Evolutionary conservation across 768 basidiomycete species (phyloP).

Genomic region (Candolleomyces eurysporus): DNA sequence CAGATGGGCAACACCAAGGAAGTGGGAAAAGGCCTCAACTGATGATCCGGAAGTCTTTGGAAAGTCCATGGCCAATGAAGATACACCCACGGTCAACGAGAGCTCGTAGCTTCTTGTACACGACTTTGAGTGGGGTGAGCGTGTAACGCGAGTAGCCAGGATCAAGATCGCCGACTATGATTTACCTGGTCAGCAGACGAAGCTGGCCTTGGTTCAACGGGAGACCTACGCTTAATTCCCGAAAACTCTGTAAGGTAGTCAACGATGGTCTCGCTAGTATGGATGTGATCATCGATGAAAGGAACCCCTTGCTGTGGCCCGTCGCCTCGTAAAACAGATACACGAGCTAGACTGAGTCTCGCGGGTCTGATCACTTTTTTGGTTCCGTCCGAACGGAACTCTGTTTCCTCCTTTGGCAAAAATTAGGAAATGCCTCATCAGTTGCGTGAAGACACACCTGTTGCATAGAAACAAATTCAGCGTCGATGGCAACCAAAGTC

Average conservation of each 20-base stretch:
- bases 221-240: constrained; percentile 80
- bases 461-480: constrained; percentile 97
- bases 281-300: constrained; percentile 98
- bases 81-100: constrained; percentile 94
- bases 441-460: constrained; percentile 48
- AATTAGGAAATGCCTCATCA: not conserved
- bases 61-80: constrained; percentile 95
- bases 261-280: constrained; percentile 92
- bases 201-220: not conserved
- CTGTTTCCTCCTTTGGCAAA: constrained; percentile 78
- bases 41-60: constrained; percentile 98
- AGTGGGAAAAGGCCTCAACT: constrained; percentile 52
- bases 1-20: not conserved
- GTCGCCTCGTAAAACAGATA: constrained; percentile 88
- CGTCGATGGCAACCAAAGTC: constrained; percentile 91
- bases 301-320: constrained; percentile 80
- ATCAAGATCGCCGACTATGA: constrained; percentile 87
- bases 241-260: constrained; percentile 98
- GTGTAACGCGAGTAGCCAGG: constrained; percentile 81
- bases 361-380: constrained; percentile 92
- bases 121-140: constrained; percentile 93
- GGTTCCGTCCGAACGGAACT: constrained; percentile 91
- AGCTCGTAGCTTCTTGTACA: constrained; percentile 94
- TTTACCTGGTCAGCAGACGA: not conserved
- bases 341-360: constrained; percentile 87